phyloP scores from a whole-genome alignment of 331 rosid genomes.

The Arachis monticola region DNA sequence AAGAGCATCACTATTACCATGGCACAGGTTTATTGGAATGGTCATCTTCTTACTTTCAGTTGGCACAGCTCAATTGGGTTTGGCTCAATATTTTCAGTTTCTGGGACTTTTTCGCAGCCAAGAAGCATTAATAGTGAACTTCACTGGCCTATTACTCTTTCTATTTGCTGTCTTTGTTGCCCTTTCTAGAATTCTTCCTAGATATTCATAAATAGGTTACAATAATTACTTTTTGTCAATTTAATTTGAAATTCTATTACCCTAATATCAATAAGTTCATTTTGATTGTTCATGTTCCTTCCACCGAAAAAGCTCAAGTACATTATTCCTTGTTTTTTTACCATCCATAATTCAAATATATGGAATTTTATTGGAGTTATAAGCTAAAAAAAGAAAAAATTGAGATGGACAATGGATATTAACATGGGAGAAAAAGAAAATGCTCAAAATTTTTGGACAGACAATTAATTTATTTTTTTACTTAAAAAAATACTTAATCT shows the following conservation, averaged over 20 bases:
- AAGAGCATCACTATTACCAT: constrained; percentile 57
- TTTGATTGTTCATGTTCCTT: background rate
- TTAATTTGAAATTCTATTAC: background rate
- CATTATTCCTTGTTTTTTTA: too few relatives aligned
- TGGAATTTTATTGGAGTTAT: too few relatives aligned
- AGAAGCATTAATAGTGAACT: constrained; percentile 61
- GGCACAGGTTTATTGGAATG: constrained; percentile 70
- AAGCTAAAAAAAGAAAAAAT: background rate
- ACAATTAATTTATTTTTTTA: too few relatives aligned
- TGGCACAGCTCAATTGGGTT: constrained; percentile 57
- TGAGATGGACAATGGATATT: too few relatives aligned
- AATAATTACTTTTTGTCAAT: background rate
- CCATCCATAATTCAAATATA: too few relatives aligned
- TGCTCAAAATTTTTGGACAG: too few relatives aligned
- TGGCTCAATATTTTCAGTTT: constrained; percentile 39
- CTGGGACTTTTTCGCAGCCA: constrained; percentile 13
- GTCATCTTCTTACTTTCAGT: constrained; percentile 55
- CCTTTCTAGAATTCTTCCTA: constrained; percentile 62
- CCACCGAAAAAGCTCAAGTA: background rate
- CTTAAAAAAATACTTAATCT: too few relatives aligned
- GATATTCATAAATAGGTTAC: constrained; percentile 12
- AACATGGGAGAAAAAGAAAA: too few relatives aligned
- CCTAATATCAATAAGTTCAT: background rate
- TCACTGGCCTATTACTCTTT: constrained; percentile 64
- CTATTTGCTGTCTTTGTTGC: constrained; percentile 56